Evolutionary conservation across 2,329 filamentous ascomycete genomes (phyloP), one percentile per base, ranked within the genome.

Genomic region (Colletotrichum orchidophilum): DNA sequence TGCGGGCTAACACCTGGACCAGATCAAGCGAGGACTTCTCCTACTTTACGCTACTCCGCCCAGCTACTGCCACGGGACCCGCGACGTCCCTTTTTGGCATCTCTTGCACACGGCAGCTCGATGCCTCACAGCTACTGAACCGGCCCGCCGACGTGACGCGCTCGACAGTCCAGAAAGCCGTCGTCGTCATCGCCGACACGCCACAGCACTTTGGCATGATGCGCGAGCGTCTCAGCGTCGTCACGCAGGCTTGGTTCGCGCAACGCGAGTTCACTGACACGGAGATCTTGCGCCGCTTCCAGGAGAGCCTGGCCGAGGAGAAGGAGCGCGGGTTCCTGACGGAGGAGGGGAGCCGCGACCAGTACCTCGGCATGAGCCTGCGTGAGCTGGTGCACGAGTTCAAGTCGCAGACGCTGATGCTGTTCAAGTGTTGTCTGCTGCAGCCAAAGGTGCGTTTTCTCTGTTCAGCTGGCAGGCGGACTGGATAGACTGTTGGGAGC

Each of bases 141-240:
- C 90, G 94, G 31, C 93, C 95, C 0, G 86, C 93, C 61, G 96
- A 98, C 69, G 96, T 99, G 62, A 99, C 96, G n/a, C 89, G 96
- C 73, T 97, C 94, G 71, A 98, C 96, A 1, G 96, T 99, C 52
- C 96, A 99, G 81, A 99, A 99, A 85, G 96, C 96, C 15, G 95
- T 99, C 3, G 96, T 99, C 55, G 95, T 97, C 66, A 94, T 99
- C 75, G 95, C 94, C 65, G 94, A 98, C 81, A 94, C 91, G 73
- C 96, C 96, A 9, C 93, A 96, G 78, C 91, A 91, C 77, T 97
- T 99, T 81, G 95, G 95, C 66, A 93, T 96, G 84, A 85, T 99
- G 79, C 91, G 96, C 77, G 94, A 98, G 82, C 92, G 96, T 75
- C 84, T 99, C 74, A 93, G 93, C 59, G 91, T 97, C 35, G 95